Evolutionary conservation across 352 stramenopile genomes (phyloP), one percentile per base, ranked within the genome.

Genomic region (Phytophthora ohioensis): DNA sequence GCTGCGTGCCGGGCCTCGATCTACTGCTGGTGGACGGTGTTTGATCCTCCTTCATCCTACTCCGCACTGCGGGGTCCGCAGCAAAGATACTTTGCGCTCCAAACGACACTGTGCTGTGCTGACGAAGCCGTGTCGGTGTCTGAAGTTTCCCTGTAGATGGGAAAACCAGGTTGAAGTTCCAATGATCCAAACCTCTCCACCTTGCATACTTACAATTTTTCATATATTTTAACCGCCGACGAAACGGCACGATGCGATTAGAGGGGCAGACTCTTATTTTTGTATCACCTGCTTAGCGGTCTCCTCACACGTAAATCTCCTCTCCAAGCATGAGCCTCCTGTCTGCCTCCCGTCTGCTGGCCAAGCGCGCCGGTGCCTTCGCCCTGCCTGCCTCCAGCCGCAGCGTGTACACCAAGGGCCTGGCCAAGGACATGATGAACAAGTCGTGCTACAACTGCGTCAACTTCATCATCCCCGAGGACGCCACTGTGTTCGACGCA

Each of bases 371-470:
- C 7, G 47, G 60, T 21, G 67, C 55, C 52, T 73, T 72, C 49
- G 32, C 49, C 45, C 43, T 67, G 39, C 35, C 42, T 32, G 49
- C 36, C 57, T 73, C 38, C 32, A 57, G 64, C 38, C 69, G 62
- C 36, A 88, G 82, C 71, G 79, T 93, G 62, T 94, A 94, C 73
- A 79, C 84, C 69, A 94, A 94, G 60, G 87, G 87, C 10, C 82
- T 91, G 41, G 96, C 96, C 56, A 88, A 90, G 54, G 88, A 98
- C 73, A 95, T 97, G 69, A 96, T 96, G 81, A 79, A 89, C 67
- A 97, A 98, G 68, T 97, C 87, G 69, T 98, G 95, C 75, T 98
- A 98, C 88, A 90, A 82, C 54, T 88, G 94, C 59, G 97, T 98
- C 41, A 97, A 99, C 73, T 99, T 98, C 65, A 89, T 96, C 41